These are phyloP conservation scores for Acephala macrosclerotiorum DNA, from an alignment of 2,329 filamentous ascomycete species.

Conservation along the genomic window DNA sequence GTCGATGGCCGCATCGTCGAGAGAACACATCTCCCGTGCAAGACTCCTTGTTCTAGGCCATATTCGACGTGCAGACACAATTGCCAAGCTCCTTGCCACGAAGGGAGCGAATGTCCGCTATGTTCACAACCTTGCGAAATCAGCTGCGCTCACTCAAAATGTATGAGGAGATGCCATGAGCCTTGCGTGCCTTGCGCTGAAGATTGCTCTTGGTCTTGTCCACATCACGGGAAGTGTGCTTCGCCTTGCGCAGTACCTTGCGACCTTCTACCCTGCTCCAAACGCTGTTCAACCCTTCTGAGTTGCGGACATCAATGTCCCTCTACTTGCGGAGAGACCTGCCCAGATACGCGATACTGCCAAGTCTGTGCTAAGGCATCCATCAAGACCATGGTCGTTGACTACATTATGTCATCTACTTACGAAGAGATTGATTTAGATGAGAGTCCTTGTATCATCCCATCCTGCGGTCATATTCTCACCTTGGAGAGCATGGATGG, in stretches of 20 bases:
- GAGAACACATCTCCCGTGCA: slow-evolving; percentile 1
- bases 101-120: background rate
- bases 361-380: background rate
- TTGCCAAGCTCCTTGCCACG: background rate
- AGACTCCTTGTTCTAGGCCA: background rate
- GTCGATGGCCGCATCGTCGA: background rate
- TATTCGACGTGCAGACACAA: slow-evolving; percentile 8
- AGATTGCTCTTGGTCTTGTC: slow-evolving; percentile 61
- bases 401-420: background rate
- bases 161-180: slow-evolving; percentile 61
- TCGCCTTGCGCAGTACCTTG: slow-evolving; percentile 70
- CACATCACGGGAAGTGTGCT: slow-evolving; percentile 54
- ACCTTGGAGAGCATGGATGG: slow-evolving; percentile 68
- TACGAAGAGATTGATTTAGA: slow-evolving; percentile 59
- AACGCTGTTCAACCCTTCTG: slow-evolving; percentile 35
- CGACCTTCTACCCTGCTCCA: slow-evolving; percentile 69
- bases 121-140: slow-evolving; percentile 5
- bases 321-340: background rate
- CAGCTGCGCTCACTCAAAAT: slow-evolving; percentile 49
- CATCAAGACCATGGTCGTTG: background rate
- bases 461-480: slow-evolving; percentile 68
- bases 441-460: slow-evolving; percentile 67
- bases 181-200: slow-evolving; percentile 69
- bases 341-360: slow-evolving; percentile 3
- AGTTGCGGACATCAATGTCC: slow-evolving; percentile 11